Evolutionary conservation across 768 basidiomycete genomes (phyloP).

Genomic region (Fomitopsis serialis): DNA sequence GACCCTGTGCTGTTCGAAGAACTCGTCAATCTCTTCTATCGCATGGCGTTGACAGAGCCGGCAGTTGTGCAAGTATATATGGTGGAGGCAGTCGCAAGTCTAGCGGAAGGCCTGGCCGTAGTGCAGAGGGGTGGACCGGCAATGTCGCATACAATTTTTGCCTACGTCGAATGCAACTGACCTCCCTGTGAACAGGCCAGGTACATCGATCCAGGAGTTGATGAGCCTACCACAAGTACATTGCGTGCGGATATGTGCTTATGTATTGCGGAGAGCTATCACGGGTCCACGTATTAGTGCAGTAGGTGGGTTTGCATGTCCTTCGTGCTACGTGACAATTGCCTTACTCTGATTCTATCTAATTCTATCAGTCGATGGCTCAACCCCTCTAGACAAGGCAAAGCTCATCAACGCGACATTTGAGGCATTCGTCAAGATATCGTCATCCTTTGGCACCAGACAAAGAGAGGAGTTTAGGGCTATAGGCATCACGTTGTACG

Average conservation of each 20-base stretch:
- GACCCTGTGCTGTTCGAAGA: constrained; percentile 87
- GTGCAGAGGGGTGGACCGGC: not conserved
- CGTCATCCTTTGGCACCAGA: constrained; percentile 45
- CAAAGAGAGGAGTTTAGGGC: constrained; percentile 74
- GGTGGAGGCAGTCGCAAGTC: constrained; percentile 45
- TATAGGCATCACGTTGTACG: constrained; percentile 74
- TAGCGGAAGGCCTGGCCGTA: constrained; percentile 29
- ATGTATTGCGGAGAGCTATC: constrained; percentile 68
- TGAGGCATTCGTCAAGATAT: constrained; percentile 53
- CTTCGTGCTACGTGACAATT: not conserved
- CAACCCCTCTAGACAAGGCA: constrained; percentile 45
- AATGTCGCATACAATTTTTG: not conserved
- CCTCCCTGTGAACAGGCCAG: constrained; percentile 3
- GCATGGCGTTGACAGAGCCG: constrained; percentile 84
- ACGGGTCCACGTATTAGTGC: constrained; percentile 47
- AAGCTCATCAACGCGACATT: constrained; percentile 62
- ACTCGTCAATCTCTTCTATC: constrained; percentile 80
- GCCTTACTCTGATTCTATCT: not conserved
- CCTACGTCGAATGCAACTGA: not conserved
- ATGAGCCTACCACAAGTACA: constrained; percentile 33
- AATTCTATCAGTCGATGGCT: constrained; percentile 38
- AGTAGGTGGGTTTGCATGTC: constrained; percentile 36
- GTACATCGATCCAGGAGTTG: constrained; percentile 7
- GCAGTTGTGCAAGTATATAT: constrained; percentile 67
- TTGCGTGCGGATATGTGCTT: constrained; percentile 79